Conservation (phyloP, 2,329 filamentous ascomycete genomes). For the Elsinoe necatrix region DNA sequence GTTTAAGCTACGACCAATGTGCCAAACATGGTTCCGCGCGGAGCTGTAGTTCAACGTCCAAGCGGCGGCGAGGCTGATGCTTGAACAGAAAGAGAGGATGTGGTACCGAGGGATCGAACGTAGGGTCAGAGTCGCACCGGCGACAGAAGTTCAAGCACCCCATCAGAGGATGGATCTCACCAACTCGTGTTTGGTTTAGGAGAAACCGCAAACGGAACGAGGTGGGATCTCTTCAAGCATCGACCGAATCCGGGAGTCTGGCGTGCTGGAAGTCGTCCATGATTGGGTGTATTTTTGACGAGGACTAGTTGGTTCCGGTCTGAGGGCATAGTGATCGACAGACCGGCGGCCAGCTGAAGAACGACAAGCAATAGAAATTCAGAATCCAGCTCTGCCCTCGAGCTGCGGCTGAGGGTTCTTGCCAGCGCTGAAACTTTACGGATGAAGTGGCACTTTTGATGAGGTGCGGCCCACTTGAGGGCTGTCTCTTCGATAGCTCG, state of each 20-base stretch:
- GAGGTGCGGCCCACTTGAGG: background rate
- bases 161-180: background rate
- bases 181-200: background rate
- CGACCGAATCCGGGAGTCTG: background rate
- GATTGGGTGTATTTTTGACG: background rate
- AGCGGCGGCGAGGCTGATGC: background rate
- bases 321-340: background rate
- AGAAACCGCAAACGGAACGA: slow-evolving; percentile 7
- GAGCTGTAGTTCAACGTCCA: background rate
- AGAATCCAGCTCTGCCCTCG: background rate
- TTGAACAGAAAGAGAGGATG: background rate
- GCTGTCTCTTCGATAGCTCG: background rate
- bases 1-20: slow-evolving; percentile 4
- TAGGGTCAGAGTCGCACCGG: background rate
- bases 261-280: background rate
- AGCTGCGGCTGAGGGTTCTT: background rate
- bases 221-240: background rate
- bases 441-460: slow-evolving; percentile 1
- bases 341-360: background rate
- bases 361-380: slow-evolving; percentile 1
- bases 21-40: background rate
- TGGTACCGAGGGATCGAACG: background rate
- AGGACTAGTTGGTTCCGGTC: background rate
- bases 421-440: background rate
- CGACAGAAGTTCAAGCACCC: background rate